Conservation (phyloP, 1,284 basidiomycete species). For the Tylopilus sp. region DNA sequence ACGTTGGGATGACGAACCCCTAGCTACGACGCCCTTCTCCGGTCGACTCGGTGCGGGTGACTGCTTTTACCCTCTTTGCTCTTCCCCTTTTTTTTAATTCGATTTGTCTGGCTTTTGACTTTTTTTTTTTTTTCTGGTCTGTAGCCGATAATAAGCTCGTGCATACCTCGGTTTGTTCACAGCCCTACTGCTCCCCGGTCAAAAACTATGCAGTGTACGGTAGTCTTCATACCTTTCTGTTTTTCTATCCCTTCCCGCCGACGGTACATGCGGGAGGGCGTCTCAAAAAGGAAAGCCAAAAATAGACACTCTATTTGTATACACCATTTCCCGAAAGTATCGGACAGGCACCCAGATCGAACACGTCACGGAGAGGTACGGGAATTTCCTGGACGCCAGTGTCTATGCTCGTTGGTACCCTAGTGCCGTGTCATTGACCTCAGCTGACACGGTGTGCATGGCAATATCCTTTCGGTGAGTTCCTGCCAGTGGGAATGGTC, state of each 20-base stretch:
- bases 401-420: no score
- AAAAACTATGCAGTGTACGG: constrained; percentile 22
- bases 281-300: neutral
- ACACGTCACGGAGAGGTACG: no score
- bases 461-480: no score
- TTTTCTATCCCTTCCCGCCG: neutral
- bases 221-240: constrained; percentile 27
- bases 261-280: neutral
- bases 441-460: no score
- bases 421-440: no score
- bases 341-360: neutral
- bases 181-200: constrained; percentile 2
- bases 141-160: constrained; percentile 22
- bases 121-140: constrained; percentile 10
- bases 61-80: neutral
- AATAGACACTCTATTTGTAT: constrained; percentile 9
- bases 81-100: neutral
- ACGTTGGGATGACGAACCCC: constrained; percentile 33
- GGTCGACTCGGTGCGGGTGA: neutral
- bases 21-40: constrained; percentile 7
- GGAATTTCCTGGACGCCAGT: no score
- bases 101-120: constrained; percentile 18
- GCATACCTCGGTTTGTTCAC: constrained; percentile 24
- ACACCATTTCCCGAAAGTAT: neutral
- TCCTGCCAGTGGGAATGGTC: no score